Conservation (phyloP, 768 basidiomycete genomes). For the Rhodotorula babjevae region DNA sequence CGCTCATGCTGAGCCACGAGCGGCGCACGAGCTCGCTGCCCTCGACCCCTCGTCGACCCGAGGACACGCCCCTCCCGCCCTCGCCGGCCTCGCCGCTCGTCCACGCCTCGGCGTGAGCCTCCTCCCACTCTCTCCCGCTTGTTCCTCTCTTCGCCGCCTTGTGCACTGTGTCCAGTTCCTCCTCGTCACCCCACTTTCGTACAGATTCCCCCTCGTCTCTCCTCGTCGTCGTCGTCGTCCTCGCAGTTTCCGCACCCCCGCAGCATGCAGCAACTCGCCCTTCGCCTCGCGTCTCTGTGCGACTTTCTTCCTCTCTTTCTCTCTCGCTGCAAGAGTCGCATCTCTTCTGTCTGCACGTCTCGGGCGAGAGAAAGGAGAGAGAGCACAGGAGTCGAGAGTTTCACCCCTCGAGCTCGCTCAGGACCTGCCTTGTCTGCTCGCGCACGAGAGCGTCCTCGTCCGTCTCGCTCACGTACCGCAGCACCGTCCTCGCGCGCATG, state of each 20-base stretch:
- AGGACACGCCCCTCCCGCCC: neutral
- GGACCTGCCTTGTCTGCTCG: conserved; percentile 34
- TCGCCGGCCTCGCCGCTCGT: neutral
- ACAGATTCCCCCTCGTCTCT: too few species aligned
- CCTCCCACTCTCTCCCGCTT: neutral
- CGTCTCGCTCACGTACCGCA: conserved; percentile 64
- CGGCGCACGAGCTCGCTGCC: neutral
- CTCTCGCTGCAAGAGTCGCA: too few species aligned
- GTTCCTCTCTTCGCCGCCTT: too few species aligned
- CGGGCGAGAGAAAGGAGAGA: neutral
- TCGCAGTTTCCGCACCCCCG: too few species aligned
- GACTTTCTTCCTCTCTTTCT: too few species aligned
- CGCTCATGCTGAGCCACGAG: neutral
- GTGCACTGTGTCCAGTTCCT: too few species aligned
- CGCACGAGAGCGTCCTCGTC: conserved; percentile 69
- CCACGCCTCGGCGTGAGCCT: neutral
- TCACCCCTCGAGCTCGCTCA: conserved; percentile 14
- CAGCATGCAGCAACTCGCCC: too few species aligned
- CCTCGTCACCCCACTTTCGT: too few species aligned
- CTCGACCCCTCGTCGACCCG: neutral
- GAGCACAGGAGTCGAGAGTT: neutral
- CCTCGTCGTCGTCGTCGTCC: too few species aligned
- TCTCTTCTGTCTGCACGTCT: too few species aligned
- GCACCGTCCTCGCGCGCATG: conserved; percentile 57
- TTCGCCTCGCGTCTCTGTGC: too few species aligned